Conservation (phyloP, 2,329 filamentous ascomycete species). For the Fusarium sp. region DNA sequence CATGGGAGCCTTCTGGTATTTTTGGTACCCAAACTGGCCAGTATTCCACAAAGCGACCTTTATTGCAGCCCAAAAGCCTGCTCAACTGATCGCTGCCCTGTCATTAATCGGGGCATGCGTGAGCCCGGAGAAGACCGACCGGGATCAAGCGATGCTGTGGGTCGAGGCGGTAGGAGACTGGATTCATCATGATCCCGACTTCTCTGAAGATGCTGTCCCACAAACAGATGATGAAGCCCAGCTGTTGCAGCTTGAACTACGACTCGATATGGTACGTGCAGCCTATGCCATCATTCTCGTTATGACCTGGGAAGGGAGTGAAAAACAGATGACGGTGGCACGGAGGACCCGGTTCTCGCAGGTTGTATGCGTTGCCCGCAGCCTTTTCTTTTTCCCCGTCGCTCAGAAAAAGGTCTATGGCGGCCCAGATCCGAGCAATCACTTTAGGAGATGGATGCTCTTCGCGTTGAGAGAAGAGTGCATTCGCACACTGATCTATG, state of each 20-base stretch:
- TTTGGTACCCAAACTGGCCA: conserved; percentile 32
- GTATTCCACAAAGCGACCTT: conserved; percentile 25
- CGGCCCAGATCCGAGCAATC: not conserved
- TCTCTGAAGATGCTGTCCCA: conserved; percentile 8
- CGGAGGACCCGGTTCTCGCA: conserved; percentile 14
- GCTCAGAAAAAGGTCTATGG: not conserved
- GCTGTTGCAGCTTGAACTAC: not conserved
- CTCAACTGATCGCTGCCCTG: conserved; percentile 10
- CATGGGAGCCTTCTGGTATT: conserved; percentile 11
- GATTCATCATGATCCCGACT: conserved; percentile 5
- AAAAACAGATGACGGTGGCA: not conserved
- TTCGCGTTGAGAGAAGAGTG: conserved; percentile 22
- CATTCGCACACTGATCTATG: conserved; percentile 14
- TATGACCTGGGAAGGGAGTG: conserved; percentile 14
- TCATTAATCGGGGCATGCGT: conserved; percentile 19
- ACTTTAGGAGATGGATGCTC: not conserved
- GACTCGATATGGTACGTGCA: conserved; percentile 12
- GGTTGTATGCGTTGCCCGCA: conserved; percentile 6
- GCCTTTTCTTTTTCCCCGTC: not conserved
- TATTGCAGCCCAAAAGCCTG: not conserved
- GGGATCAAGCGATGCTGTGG: conserved; percentile 5
- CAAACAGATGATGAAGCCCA: not conserved
- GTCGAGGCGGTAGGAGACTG: conserved; percentile 17
- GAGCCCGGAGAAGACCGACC: conserved; percentile 1
- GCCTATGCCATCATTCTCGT: conserved; percentile 13